Base-by-base conservation (phyloP, 805 yeast genomes). In the Schwanniomyces yamadae region DNA sequence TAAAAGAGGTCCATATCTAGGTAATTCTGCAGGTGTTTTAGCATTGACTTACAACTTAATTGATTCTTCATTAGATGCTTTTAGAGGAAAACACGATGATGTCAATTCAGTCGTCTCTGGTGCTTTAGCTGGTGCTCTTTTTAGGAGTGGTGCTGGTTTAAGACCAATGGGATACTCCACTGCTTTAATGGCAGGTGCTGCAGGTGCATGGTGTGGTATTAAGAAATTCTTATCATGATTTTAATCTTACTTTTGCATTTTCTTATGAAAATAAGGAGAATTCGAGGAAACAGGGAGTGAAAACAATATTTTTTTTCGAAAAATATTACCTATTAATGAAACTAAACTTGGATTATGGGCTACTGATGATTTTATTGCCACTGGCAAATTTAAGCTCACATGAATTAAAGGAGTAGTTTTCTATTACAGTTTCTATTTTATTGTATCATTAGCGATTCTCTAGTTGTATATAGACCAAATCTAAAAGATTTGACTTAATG, bases 1-100 rank as follows among this genome's bases (percentile, higher is more conserved):
- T 26, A 84, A 88, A 56, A 81, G 96, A 61, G 99, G 99, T 42
- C 99, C 99, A 15, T 91, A 79, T 63, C 66, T 91, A 56, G 99
- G 98, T 50, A 93, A 93, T 70, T 81, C 84, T 35, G 95, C 96
- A 11, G 99, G 97, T 68, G 95, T 89, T 14, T 73, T 93, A 49
- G 96, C 97, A 16, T 66, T 93, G 52, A 76, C 84, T 46, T 93
- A 93, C 67, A 93, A 93, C 67, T 61, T 91, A 48, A 72, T 87
- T 49, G 90, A 89, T 63, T 78, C 93, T 19, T 58, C 82, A 8
- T 70, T 93, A 46, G 98, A 87, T 61, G 73, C 76, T 28, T 57
- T 82, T 37, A 82, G 97, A 66, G 97, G 95, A 35, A 78, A 80
- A 61, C 97, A 91, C 61, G 98, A 91, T 63, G 82, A 82, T 50